Evolutionary conservation across 305 asterid species (phyloP).

Genomic region (Vinca major): DNA sequence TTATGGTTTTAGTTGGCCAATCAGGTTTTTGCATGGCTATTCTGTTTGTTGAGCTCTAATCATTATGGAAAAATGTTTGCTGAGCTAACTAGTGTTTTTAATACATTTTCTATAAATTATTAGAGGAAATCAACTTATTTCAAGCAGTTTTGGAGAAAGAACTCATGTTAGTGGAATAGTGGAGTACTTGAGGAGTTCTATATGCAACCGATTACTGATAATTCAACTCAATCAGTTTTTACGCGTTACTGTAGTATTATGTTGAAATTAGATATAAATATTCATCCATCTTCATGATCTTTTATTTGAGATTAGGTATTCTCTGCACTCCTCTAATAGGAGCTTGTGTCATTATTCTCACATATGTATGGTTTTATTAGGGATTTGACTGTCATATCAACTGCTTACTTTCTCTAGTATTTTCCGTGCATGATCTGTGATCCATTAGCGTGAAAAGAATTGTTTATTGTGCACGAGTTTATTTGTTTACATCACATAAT

Average conservation of each 20-base stretch:
- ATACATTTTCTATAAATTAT: background rate
- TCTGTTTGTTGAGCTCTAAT: background rate
- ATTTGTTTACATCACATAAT: background rate
- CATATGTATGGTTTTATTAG: background rate
- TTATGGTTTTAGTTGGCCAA: background rate
- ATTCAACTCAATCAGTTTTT: background rate
- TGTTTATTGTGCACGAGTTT: background rate
- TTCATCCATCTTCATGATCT: background rate
- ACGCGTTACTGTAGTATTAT: background rate
- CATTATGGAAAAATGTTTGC: background rate
- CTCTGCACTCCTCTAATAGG: background rate
- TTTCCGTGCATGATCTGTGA: background rate
- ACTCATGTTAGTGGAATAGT: background rate
- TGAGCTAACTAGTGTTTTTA: background rate
- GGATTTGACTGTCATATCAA: background rate
- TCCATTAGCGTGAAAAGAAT: background rate
- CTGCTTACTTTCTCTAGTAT: background rate
- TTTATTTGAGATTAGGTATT: background rate
- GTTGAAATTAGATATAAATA: background rate
- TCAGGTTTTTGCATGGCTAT: background rate
- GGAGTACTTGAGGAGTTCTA: background rate
- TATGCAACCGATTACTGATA: background rate
- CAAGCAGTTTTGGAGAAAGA: background rate
- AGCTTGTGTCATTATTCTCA: background rate
- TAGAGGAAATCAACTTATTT: background rate